A percentile compares a stretch with the other conserved stretches of the same genome.
These are phyloP conservation scores for Aspergillus glaucus DNA, from an alignment of 2,329 filamentous ascomycete genomes.

Conservation along the genomic window DNA sequence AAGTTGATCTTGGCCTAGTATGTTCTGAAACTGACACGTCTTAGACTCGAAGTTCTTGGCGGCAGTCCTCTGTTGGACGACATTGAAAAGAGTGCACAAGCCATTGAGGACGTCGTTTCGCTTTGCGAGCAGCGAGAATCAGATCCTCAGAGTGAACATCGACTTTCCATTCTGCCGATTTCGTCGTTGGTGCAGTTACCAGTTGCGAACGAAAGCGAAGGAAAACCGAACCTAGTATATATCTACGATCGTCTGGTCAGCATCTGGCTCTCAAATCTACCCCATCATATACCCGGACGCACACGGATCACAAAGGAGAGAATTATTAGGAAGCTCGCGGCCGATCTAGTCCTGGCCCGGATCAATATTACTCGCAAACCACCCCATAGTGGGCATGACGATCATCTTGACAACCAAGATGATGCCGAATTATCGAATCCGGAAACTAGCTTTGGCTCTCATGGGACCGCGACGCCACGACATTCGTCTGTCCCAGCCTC, in stretches of 20 bases:
- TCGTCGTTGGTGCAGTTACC: slow-evolving; percentile 8
- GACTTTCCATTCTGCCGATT: slow-evolving; percentile 16
- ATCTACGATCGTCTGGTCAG: slow-evolving; percentile 32
- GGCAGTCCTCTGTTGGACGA: slow-evolving; percentile 24
- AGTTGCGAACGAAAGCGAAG: slow-evolving; percentile 1
- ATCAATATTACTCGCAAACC: slow-evolving; percentile 17
- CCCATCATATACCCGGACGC: slow-evolving; percentile 27
- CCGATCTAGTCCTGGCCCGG: slow-evolving; percentile 32
- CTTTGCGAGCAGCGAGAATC: slow-evolving; percentile 4
- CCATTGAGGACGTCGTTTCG: slow-evolving; percentile 22
- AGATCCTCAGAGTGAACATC: slow-evolving; percentile 4
- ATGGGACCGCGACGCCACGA: background rate
- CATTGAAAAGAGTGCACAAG: slow-evolving; percentile 30
- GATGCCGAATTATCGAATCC: background rate
- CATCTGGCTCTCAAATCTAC: slow-evolving; percentile 31
- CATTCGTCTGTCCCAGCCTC: background rate
- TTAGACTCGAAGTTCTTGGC: slow-evolving; percentile 28
- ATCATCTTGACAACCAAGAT: background rate
- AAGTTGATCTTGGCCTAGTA: background rate
- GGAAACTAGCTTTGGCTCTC: background rate
- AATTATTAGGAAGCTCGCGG: slow-evolving; percentile 28
- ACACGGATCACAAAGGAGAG: slow-evolving; percentile 35
- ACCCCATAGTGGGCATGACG: background rate
- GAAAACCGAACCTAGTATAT: slow-evolving; percentile 16
- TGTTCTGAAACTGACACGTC: slow-evolving; percentile 6